Base-by-base conservation (phyloP, 1,284 basidiomycete genomes). In the Thecaphora frezii region DNA sequence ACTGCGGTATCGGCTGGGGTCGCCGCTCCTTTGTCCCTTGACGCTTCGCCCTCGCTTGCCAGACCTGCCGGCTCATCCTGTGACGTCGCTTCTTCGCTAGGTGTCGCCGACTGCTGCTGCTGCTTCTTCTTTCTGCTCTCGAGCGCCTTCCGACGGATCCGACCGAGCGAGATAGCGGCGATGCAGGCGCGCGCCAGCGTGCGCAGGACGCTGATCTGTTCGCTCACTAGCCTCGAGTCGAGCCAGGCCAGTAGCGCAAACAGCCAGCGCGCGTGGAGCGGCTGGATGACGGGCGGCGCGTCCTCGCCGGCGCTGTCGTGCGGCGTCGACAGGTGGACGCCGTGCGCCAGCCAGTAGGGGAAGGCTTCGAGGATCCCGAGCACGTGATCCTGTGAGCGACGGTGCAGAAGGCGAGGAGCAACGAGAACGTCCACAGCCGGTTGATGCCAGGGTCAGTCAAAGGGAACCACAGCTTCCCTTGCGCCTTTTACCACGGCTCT, bases 261-360 rank as follows among this genome's bases (percentile, higher is more conserved):
- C 43, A 92, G 86, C 92, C 93, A 96, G 30, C 85, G 85, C 2
- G 86, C 85, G 72, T 93, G 89, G 22, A 83, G 81, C 48, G 86
- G 82, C 4, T 85, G 85, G 25, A 88, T 82, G 19, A 82, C 80
- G 46, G 82, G 81, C 21, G 37, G 16, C 46, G 36, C 36, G 37
- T 41, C 23, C 39, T 16, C 38, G 46, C 28, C 4, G 42, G 16
- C 10, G 7, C 18, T 16, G 33, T 36, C 33, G 36, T 46, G 54
- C 49, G 36, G 51, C 42, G 33, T 52, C 51, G 54, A 51, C 1
- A 57, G 45, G 8, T 30, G 10, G 0, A 63, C 40, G 1, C 55
- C 46, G 18, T 58, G 57, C 3, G 58, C 48, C 3, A 69, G 49
- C 67, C 67, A 69, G 57, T 58, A 66, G 0, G 63, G 59, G 26